Percentiles rank a stretch among this genome's conserved stretches.
phyloP scores from a whole-genome alignment of 75 land plant species.

The Picea glauca region DNA sequence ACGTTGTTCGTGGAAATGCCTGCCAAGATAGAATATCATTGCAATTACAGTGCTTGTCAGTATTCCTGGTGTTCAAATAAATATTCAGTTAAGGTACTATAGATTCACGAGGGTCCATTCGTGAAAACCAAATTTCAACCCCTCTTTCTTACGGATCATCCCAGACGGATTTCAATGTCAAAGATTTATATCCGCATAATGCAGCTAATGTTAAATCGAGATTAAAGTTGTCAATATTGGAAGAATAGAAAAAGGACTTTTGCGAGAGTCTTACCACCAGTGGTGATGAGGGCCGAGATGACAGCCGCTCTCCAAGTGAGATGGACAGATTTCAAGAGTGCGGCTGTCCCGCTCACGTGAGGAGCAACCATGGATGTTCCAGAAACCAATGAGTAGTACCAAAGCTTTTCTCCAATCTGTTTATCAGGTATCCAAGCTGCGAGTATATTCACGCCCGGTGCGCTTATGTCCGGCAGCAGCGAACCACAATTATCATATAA shows the following conservation, averaged over 20 bases:
- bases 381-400: constrained; percentile 45
- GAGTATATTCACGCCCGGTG: constrained; percentile 73
- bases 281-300: constrained; percentile 82
- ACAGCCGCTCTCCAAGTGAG: constrained; percentile 65
- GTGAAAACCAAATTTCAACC: too few relatives aligned
- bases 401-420: constrained; percentile 30
- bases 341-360: constrained; percentile 72
- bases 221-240: too few relatives aligned
- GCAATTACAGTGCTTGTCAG: neutral
- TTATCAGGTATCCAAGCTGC: constrained; percentile 53
- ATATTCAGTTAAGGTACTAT: too few relatives aligned
- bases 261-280: constrained; percentile 29
- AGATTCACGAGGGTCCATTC: too few relatives aligned
- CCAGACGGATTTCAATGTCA: too few relatives aligned
- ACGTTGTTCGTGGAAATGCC: constrained; percentile 40
- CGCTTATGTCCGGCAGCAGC: constrained; percentile 76
- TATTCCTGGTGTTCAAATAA: neutral
- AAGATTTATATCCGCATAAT: too few relatives aligned
- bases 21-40: constrained; percentile 14
- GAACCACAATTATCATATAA: too few relatives aligned
- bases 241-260: too few relatives aligned
- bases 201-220: too few relatives aligned
- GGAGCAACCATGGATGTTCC: constrained; percentile 94
- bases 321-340: constrained; percentile 52
- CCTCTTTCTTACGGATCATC: too few relatives aligned